phyloP scores from a whole-genome alignment of 2,329 filamentous ascomycete genomes.

The Metarhizium anisopliae region DNA sequence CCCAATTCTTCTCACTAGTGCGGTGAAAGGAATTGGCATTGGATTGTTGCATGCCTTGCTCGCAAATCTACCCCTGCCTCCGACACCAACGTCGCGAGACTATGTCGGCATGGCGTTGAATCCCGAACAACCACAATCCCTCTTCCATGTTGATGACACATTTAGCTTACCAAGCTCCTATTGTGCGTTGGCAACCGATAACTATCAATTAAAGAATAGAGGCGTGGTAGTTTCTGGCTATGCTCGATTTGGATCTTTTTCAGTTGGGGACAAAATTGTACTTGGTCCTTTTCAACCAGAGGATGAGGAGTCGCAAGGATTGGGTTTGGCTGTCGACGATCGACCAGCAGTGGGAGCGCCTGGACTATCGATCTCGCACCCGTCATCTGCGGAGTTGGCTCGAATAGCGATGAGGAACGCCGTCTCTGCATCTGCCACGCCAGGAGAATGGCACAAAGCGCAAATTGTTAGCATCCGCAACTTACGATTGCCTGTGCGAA shows the following conservation, averaged over 20 bases:
- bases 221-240: slow-evolving; percentile 79
- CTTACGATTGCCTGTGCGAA: slow-evolving; percentile 71
- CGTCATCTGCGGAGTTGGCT: slow-evolving; percentile 43
- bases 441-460: slow-evolving; percentile 70
- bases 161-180: slow-evolving; percentile 66
- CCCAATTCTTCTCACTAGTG: slow-evolving; percentile 81
- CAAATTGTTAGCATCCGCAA: slow-evolving; percentile 82
- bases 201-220: slow-evolving; percentile 24
- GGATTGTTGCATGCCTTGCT: slow-evolving; percentile 75
- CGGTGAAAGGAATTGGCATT: slow-evolving; percentile 76
- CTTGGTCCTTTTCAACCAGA: slow-evolving; percentile 68
- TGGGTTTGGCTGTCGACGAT: slow-evolving; percentile 29
- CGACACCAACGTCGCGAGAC: slow-evolving; percentile 41
- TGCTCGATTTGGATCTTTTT: slow-evolving; percentile 68
- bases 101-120: slow-evolving; percentile 46
- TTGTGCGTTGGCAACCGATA: slow-evolving; percentile 12
- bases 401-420: slow-evolving; percentile 44
- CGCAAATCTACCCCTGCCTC: slow-evolving; percentile 62
- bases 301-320: slow-evolving; percentile 33
- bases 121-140: slow-evolving; percentile 48
- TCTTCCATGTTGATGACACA: slow-evolving; percentile 89
- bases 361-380: slow-evolving; percentile 43
- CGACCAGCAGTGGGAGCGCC: slow-evolving; percentile 37
- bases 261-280: slow-evolving; percentile 67
- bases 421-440: slow-evolving; percentile 40